Percentiles rank a stretch among this genome's conserved stretches.
These are phyloP conservation scores for Rehmannia glutinosa DNA, from an alignment of 257 asterid species.

Conservation along the genomic window DNA sequence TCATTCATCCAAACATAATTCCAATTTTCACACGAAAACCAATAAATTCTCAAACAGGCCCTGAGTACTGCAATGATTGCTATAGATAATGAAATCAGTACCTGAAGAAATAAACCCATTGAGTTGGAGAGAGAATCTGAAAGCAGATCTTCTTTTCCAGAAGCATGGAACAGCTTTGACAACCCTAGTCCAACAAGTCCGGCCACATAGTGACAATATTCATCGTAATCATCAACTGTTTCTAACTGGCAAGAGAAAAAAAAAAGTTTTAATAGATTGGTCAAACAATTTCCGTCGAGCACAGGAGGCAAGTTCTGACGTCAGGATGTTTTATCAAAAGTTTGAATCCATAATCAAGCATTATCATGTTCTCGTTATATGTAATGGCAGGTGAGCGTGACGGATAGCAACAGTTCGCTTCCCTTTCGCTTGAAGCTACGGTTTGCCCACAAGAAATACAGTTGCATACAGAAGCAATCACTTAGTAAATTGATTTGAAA, in stretches of 20 bases:
- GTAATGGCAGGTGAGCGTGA: too few species aligned
- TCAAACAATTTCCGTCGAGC: too few species aligned
- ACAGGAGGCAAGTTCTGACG: too few species aligned
- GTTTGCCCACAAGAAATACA: too few species aligned
- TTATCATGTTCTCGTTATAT: background rate
- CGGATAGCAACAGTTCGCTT: too few species aligned
- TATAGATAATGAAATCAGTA: constrained; percentile 13
- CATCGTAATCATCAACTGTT: constrained; percentile 76
- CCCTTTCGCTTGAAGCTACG: too few species aligned
- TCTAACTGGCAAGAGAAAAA: constrained; percentile 61
- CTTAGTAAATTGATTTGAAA: too few species aligned
- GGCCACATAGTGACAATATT: constrained; percentile 94
- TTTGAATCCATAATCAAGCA: background rate
- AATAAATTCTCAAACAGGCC: too few species aligned
- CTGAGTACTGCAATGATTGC: constrained; percentile 31
- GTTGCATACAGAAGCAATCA: too few species aligned
- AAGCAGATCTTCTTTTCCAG: constrained; percentile 73
- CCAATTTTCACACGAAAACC: too few species aligned
- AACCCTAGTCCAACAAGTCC: constrained; percentile 94
- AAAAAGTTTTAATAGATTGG: background rate
- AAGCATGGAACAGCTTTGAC: constrained; percentile 88
- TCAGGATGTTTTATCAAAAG: too few species aligned
- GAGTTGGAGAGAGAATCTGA: constrained; percentile 75
- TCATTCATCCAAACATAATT: too few species aligned
- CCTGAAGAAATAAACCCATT: constrained; percentile 92